Conservation (phyloP, 148 eudicot species). For the Silene conica region DNA sequence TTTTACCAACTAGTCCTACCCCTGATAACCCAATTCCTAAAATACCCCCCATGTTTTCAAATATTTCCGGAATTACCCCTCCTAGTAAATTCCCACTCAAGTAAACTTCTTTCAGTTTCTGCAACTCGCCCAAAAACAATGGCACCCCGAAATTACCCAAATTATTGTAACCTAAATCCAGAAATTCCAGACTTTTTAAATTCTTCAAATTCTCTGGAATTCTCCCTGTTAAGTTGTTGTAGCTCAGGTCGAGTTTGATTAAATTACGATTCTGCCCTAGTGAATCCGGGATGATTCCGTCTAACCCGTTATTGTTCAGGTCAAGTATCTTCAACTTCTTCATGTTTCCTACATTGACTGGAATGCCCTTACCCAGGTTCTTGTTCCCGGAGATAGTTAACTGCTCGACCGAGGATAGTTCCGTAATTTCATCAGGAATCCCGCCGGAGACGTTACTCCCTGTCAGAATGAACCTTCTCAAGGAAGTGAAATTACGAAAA, state of each 20-base stretch:
- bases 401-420: conserved; percentile 43
- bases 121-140: conserved; percentile 48
- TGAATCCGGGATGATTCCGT: conserved; percentile 47
- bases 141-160: conserved; percentile 66
- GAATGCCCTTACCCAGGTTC: conserved; percentile 31
- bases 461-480: conserved; percentile 54
- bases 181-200: conserved; percentile 46
- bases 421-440: conserved; percentile 46
- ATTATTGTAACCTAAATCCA: conserved; percentile 59
- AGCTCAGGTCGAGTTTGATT: conserved; percentile 61
- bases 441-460: conserved; percentile 57
- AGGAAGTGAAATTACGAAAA: conserved; percentile 28
- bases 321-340: conserved; percentile 55
- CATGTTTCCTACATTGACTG: conserved; percentile 29
- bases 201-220: conserved; percentile 50
- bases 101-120: conserved; percentile 47
- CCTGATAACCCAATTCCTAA: conserved; percentile 56
- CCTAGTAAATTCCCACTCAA: conserved; percentile 76
- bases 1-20: conserved; percentile 58
- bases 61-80: conserved; percentile 85
- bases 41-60: conserved; percentile 66
- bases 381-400: conserved; percentile 52
- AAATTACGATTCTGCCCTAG: conserved; percentile 36
- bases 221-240: conserved; percentile 42
- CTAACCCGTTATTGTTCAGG: conserved; percentile 49